These are phyloP conservation scores for Brassica cretica DNA, from an alignment of 345 rosid genomes.

Conservation along the genomic window DNA sequence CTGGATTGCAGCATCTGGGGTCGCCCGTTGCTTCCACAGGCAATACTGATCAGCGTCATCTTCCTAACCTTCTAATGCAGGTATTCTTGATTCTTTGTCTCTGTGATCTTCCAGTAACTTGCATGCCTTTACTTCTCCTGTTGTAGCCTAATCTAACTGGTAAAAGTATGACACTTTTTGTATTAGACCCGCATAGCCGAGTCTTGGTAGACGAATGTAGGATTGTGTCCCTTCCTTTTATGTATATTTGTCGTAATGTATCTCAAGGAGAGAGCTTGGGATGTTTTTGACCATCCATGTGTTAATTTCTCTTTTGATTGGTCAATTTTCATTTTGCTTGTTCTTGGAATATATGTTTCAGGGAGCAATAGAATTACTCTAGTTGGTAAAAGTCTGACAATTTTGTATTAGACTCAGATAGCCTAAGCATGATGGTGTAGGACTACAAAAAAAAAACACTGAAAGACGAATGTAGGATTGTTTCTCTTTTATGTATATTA, in stretches of 20 bases:
- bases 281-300: neutral
- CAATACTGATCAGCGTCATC: constrained; percentile 77
- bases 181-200: neutral
- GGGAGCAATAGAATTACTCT: no score
- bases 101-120: neutral
- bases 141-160: neutral
- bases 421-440: neutral
- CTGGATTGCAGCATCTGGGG: neutral
- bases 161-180: neutral
- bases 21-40: constrained; percentile 23
- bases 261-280: neutral
- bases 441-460: no score
- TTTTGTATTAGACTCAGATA: neutral
- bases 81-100: constrained; percentile 36
- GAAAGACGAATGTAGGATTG: neutral
- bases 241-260: neutral
- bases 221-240: neutral
- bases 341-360: no score
- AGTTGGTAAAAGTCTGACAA: no score
- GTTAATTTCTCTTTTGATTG: neutral
- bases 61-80: constrained; percentile 92
- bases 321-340: neutral
- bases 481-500: neutral
- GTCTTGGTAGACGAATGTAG: neutral
- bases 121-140: constrained; percentile 16